Percentiles rank a stretch among this genome's conserved stretches.
Evolutionary conservation across 2,329 filamentous ascomycete genomes (phyloP).

Genomic region (Gnomoniopsis sp.): DNA sequence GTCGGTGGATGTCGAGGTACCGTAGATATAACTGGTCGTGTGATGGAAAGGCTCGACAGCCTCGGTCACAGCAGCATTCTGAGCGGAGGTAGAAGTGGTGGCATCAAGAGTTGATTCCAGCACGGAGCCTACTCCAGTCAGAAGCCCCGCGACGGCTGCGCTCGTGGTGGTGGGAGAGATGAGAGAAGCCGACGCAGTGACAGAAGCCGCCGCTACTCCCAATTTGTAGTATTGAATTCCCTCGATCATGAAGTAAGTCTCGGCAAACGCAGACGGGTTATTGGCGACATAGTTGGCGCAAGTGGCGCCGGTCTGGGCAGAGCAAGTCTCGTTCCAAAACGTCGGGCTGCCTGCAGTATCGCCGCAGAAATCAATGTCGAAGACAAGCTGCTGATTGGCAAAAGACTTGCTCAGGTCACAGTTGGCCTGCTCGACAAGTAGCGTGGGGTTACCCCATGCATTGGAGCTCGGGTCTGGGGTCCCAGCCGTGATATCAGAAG

Average conservation of each 20-base stretch:
- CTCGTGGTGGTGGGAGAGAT: conserved; percentile 6
- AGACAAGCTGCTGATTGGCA: conserved; percentile 65
- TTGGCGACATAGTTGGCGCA: conserved; percentile 36
- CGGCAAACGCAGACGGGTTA: conserved; percentile 32
- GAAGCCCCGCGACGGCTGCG: not conserved
- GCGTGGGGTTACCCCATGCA: conserved; percentile 62
- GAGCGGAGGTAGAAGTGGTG: not conserved
- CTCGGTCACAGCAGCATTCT: not conserved
- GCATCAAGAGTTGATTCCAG: conserved; percentile 9
- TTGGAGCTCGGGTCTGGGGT: conserved; percentile 52
- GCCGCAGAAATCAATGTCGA: conserved; percentile 74
- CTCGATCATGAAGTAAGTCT: conserved; percentile 44
- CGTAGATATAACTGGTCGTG: conserved; percentile 14
- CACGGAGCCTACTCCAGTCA: conserved; percentile 7
- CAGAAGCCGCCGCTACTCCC: conserved; percentile 13
- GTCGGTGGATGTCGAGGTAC: conserved; percentile 5
- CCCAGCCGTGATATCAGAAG: conserved; percentile 23
- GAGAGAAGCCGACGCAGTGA: conserved; percentile 4
- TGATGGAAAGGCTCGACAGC: not conserved
- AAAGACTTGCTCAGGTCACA: conserved; percentile 67
- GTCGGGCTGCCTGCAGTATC: conserved; percentile 53
- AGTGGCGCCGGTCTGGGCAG: conserved; percentile 21
- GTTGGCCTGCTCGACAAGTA: conserved; percentile 51
- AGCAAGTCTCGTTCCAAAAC: conserved; percentile 28
- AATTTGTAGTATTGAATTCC: conserved; percentile 31